Base-by-base conservation (phyloP, 1,284 basidiomycete species). In the Pseudozyma tsukubaensis region DNA sequence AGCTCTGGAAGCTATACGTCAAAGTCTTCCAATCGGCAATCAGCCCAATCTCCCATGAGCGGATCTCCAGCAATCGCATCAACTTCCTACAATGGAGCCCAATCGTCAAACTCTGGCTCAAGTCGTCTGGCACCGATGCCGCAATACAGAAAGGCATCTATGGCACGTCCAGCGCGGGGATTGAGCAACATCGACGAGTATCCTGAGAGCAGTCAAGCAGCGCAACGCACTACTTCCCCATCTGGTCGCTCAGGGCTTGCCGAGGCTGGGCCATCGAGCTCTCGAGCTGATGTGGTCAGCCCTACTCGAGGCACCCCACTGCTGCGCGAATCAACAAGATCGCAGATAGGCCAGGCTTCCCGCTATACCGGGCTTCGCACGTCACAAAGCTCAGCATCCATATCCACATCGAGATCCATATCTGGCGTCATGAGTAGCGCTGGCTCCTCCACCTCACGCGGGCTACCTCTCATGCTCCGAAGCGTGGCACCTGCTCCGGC, bases 151-250 rank as follows among this genome's bases (percentile, higher is more conserved):
- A 75, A 60, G 34, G 53, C 50, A 0, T 57, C 63, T 13, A 62
- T 65, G 51, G 66, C 52, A 14, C 59, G 57, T n/a, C 73, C 62
- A 39, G 43, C 37, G n/a, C 52, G 65, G 16, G 71, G 71, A 1
- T 59, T 73, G 32, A 73, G 71, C 65, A 73, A 73, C 52, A 73
- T 73, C 43, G 71, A 64, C 1, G 71, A 73, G 49, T 57, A 73
- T 24, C 71, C 71, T 2, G 71, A 73, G 24, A 53, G 49, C 45
- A 47, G 48, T 13, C 59, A 62, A n/a, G 11, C 53, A 21, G 52
- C 32, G 21, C 19, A 45, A 12, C 58, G 53, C 32, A 55, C 32
- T 40, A 34, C 40, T 8, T 73, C 71, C 7, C 61, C 71, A 12
- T 44, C 56, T 8, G 34, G 18, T 24, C 56, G 64, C 36, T 29